These are phyloP conservation scores for Geotrichum fermentans DNA, from an alignment of 1,139 yeast genomes.

Conservation along the genomic window DNA sequence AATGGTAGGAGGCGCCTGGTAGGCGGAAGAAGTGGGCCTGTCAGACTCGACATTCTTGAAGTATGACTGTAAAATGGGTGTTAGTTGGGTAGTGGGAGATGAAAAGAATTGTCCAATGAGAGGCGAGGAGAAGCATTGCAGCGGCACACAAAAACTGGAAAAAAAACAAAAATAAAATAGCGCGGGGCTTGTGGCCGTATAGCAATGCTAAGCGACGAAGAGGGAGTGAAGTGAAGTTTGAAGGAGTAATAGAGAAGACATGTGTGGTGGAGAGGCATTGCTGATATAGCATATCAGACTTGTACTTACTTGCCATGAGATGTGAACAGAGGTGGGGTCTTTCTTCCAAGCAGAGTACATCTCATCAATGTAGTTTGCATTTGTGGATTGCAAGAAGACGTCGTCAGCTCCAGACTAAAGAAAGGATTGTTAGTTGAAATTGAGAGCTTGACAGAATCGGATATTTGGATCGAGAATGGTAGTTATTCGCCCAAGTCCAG, in stretches of 20 bases:
- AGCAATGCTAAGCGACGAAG: neutral
- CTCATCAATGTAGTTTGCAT: constrained; percentile 92
- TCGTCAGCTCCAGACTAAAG: constrained; percentile 41
- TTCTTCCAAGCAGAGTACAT: constrained; percentile 93
- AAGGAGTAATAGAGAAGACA: constrained; percentile 1
- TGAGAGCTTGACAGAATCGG: neutral
- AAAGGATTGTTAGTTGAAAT: constrained; percentile 4
- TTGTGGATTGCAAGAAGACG: constrained; percentile 74
- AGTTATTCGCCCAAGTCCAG: neutral
- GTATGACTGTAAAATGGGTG: constrained; percentile 47
- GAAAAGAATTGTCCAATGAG: neutral
- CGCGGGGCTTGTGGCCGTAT: too few species aligned
- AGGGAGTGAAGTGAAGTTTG: neutral
- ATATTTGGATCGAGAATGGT: neutral
- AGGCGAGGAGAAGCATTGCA: neutral
- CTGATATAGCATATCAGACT: too few species aligned
- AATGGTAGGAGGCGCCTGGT: constrained; percentile 83
- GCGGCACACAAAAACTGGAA: neutral
- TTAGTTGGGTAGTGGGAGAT: constrained; percentile 2
- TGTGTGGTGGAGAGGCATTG: too few species aligned
- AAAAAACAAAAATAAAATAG: neutral
- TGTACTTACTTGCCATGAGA: constrained; percentile 69
- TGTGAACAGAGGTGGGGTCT: constrained; percentile 88
- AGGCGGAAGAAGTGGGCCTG: constrained; percentile 66
- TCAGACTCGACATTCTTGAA: constrained; percentile 81